Base-by-base conservation (phyloP, 495 filamentous ascomycete genomes). In the Aspergillus diversus region DNA sequence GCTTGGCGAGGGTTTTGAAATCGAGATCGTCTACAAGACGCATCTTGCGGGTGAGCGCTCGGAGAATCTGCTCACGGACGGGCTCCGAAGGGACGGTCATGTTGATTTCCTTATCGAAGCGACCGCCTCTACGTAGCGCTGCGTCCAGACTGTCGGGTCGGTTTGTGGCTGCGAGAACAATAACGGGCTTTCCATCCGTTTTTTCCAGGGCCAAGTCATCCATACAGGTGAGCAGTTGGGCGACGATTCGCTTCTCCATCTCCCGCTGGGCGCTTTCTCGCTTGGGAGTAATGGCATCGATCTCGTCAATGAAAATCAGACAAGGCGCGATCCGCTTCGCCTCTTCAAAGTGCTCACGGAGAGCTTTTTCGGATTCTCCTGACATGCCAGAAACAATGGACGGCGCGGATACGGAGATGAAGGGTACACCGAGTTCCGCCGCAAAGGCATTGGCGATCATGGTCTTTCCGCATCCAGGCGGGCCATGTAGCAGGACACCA, bases 201-300 rank as follows among this genome's bases (percentile, higher is more conserved):
- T 90, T 89, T 43, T 92, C 89, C 55, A 92, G 80, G 35, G 90
- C 90, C 57, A 97, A 83, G 54, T 93, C 87, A 65, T 92, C 91
- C 89, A 93, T 90, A 65, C 91, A 95, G 11, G 91, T 94, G 61
- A 97, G 80, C 65, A 98, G 85, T 74, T 97, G 93, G 2, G 93
- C 91, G 17, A 98, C 94, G 69, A 98, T 98, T 51, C 94, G 80
- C 75, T 93, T 93, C 75, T 98, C 94, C 94, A 98, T 98, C 70
- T 96, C 92, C 66, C 92, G 86, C 69, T 96, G 93, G n/a, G 93
- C 91, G 68, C 87, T 94, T 71, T 97, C 95, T 49, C 94, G 83
- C 76, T 97, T 97, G 5, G 92, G 92, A 43, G 95, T 95, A 63
- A 97, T 97, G 15, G 92, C 90, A 73, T 99, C 95, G 63, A 97